Percentiles rank a stretch among this genome's conserved stretches.
Evolutionary conservation across 305 asterid genomes (phyloP).

Genomic region (Striga hermonthica): DNA sequence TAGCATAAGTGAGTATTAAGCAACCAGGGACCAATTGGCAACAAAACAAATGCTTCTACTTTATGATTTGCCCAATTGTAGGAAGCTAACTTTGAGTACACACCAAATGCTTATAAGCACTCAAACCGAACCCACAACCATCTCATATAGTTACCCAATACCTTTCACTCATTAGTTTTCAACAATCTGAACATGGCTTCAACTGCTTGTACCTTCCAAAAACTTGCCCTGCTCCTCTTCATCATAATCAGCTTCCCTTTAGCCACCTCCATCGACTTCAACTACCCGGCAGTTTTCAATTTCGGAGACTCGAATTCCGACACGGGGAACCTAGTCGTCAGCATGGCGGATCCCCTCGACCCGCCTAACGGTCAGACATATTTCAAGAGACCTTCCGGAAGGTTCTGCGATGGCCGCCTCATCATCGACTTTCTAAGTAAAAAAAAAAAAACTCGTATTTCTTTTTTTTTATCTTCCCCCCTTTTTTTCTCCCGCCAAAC

Average conservation of each 20-base stretch:
- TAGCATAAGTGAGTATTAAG: no score
- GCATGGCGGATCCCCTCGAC: slow-evolving; percentile 51
- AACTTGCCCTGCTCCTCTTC: slow-evolving; percentile 28
- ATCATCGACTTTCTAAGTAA: slow-evolving; percentile 72
- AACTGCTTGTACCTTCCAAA: slow-evolving; percentile 29
- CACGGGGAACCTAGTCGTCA: slow-evolving; percentile 79
- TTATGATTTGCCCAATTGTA: slow-evolving; percentile 30
- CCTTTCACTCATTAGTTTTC: slow-evolving; percentile 10
- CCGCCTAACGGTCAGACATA: slow-evolving; percentile 79
- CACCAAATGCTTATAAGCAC: slow-evolving; percentile 18
- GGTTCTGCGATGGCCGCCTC: slow-evolving; percentile 83
- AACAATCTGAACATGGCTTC: slow-evolving; percentile 36
- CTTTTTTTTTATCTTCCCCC: background rate
- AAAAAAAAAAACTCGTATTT: background rate
- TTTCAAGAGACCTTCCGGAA: slow-evolving; percentile 81
- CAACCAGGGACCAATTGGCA: slow-evolving; percentile 47
- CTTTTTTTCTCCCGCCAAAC: slow-evolving; percentile 19
- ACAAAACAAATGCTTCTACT: slow-evolving; percentile 20
- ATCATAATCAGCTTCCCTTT: slow-evolving; percentile 32
- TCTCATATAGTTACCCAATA: slow-evolving; percentile 26
- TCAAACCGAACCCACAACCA: slow-evolving; percentile 23
- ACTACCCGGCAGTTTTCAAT: slow-evolving; percentile 86
- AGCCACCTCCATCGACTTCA: slow-evolving; percentile 60
- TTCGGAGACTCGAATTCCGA: slow-evolving; percentile 98
- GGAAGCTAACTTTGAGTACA: slow-evolving; percentile 45